Base-by-base conservation (phyloP, 2,329 filamentous ascomycete genomes). In the Penicillium sp. region DNA sequence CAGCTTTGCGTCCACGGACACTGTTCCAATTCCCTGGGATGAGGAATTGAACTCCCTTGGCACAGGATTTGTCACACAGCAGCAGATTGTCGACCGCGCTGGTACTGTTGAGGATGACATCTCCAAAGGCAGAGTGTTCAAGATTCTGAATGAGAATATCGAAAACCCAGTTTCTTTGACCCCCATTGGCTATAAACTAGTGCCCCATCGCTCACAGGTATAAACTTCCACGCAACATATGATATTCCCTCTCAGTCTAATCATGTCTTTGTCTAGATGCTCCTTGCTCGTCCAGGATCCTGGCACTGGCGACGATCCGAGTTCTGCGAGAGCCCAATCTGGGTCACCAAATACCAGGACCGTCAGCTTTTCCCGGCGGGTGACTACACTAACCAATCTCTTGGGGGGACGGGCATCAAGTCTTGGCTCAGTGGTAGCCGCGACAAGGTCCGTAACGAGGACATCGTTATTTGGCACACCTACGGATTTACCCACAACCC, bases 151-250 rank as follows among this genome's bases (percentile, higher is more conserved):
- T 59, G 74, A 79, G 8, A 61, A 69, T 3, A 65, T 76, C 5
- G 68, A 64, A 16, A 86, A 85, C 65, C 72, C 77, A 0, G 65
- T 83, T 52, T 83, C 82, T 24, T 73, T 74, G 5, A 75, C 76
- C 1, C 74, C 80, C 0, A 78, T 84, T 1, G 80, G 74, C 0
- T 85, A 82, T 67, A 84, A 83, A 58, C 73, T 85, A 44, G 67
- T 76, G 49, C 73, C 77, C 0, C 76, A 75, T 5, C 77, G 79
- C 8, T 83, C 81, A 65, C 83, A 85, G 62, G 24, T 27, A 27
- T 27, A 7, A 27, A 27, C 7, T 7, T 27, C 24, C 24, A 27
- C 24, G 7, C 24, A 27, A 5, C 1, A 27, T 27, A 7, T 27
- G 24, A 27, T 27, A 27, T 27, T 7, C 1, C 7, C 4, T 7